A percentile compares a stretch with the other conserved stretches of the same genome.
Evolutionary conservation across 805 yeast genomes (phyloP).

Genomic region (Peterozyma xylosa): DNA sequence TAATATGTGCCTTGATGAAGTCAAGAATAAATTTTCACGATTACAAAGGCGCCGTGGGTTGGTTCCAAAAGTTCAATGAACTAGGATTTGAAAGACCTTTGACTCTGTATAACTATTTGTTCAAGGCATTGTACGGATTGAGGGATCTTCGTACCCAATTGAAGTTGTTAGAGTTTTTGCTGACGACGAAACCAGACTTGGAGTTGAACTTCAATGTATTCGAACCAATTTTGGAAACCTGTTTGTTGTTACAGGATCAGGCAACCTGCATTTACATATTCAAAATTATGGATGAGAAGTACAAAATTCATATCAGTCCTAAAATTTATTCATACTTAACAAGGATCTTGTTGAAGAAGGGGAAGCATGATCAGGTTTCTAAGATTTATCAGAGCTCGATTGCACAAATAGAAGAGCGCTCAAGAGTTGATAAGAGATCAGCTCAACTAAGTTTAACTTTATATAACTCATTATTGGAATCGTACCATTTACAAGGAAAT

Average conservation of each 20-base stretch:
- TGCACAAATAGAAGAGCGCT: not conserved
- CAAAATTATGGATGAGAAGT: not conserved
- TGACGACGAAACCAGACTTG: conserved; percentile 1
- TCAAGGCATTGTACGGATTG: conserved; percentile 27
- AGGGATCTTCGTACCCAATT: conserved; percentile 27
- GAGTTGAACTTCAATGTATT: conserved; percentile 10
- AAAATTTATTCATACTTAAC: not conserved
- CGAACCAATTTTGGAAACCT: conserved; percentile 13
- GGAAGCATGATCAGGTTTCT: not conserved
- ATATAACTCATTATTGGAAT: conserved; percentile 19
- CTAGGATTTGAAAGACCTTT: conserved; percentile 20
- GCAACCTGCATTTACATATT: not conserved
- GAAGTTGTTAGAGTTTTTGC: conserved; percentile 22
- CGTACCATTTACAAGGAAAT: conserved; percentile 19
- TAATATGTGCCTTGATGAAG: conserved; percentile 38
- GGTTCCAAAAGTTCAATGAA: conserved; percentile 26
- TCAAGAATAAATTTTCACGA: conserved; percentile 30
- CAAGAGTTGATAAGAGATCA: not conserved
- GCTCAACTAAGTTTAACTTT: conserved; percentile 8
- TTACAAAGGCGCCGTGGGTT: conserved; percentile 24
- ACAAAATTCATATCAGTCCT: not conserved
- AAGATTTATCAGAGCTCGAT: not conserved
- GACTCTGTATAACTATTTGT: conserved; percentile 24
- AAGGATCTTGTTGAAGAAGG: too few relatives aligned
- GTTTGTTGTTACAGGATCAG: conserved; percentile 16